Evolutionary conservation across 176 grass and related monocot genomes (phyloP).

Genomic region (Zea luxurians): DNA sequence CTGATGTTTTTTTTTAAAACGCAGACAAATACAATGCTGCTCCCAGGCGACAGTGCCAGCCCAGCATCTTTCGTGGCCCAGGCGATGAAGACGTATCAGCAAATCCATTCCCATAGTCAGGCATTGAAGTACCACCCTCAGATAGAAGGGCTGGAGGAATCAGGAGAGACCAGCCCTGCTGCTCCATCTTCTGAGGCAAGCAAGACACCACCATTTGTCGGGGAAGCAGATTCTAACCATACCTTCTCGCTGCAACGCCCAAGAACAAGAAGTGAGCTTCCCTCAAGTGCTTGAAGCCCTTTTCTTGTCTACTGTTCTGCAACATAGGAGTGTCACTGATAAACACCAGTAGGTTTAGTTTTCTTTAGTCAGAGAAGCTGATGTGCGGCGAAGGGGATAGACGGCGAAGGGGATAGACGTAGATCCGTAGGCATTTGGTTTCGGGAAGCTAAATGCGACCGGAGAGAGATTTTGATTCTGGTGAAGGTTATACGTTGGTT

Average conservation of each 20-base stretch:
- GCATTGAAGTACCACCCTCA: background rate
- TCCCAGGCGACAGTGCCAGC: conserved; percentile 58
- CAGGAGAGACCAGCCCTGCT: background rate
- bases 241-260: conserved; percentile 33
- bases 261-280: conserved; percentile 2
- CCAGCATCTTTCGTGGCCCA: conserved; percentile 73
- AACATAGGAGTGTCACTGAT: conserved; percentile 1
- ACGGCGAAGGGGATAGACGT: background rate
- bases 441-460: conserved; percentile 5
- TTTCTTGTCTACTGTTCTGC: conserved; percentile 6
- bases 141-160: conserved; percentile 26
- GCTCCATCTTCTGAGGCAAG: conserved; percentile 10
- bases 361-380: background rate
- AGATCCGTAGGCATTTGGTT: conserved; percentile 17
- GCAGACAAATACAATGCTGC: conserved; percentile 67
- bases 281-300: conserved; percentile 4
- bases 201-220: background rate
- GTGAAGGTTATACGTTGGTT: background rate
- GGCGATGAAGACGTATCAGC: conserved; percentile 67
- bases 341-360: background rate
- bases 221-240: background rate
- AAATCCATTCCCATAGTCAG: conserved; percentile 30
- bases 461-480: background rate
- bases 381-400: background rate
- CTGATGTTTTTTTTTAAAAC: conserved; percentile 24